These are phyloP conservation scores for Xenoacremonium recifei DNA, from an alignment of 2,329 filamentous ascomycete genomes.

Conservation along the genomic window DNA sequence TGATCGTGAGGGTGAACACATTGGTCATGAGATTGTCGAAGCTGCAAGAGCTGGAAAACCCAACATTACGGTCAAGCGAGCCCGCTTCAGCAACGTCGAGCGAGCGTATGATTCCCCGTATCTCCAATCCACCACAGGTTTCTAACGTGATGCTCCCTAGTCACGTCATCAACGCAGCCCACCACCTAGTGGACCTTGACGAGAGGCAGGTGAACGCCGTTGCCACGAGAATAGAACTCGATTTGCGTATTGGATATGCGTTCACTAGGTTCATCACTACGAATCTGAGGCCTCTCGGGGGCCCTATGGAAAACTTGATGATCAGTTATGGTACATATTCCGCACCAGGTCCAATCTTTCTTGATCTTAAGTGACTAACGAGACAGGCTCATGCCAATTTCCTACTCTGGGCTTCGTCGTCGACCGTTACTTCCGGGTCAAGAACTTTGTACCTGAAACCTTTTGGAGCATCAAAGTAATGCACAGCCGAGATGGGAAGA, in stretches of 20 bases:
- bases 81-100: slow-evolving; percentile 95
- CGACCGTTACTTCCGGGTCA: slow-evolving; percentile 89
- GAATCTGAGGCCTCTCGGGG: slow-evolving; percentile 70
- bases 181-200: slow-evolving; percentile 74
- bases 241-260: slow-evolving; percentile 86
- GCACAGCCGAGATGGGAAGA: slow-evolving; percentile 73
- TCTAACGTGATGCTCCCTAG: slow-evolving; percentile 41
- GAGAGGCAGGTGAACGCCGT: slow-evolving; percentile 87
- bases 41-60: slow-evolving; percentile 74
- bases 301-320: slow-evolving; percentile 60
- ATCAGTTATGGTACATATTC: slow-evolving; percentile 73
- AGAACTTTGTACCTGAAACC: slow-evolving; percentile 86
- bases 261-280: slow-evolving; percentile 88
- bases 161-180: slow-evolving; percentile 83
- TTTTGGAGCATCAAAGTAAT: slow-evolving; percentile 92
- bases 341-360: background rate
- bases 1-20: slow-evolving; percentile 95
- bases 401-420: slow-evolving; percentile 96
- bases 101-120: slow-evolving; percentile 60
- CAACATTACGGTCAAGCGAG: slow-evolving; percentile 76
- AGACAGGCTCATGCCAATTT: slow-evolving; percentile 84
- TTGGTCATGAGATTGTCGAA: slow-evolving; percentile 84
- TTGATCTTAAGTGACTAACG: slow-evolving; percentile 10
- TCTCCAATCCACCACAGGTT: too few relatives aligned
- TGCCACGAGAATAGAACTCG: slow-evolving; percentile 83